Percentiles rank a stretch among this genome's conserved stretches.
phyloP scores from a whole-genome alignment of 208 protist genomes.

The Vickermania spadyakhi region DNA sequence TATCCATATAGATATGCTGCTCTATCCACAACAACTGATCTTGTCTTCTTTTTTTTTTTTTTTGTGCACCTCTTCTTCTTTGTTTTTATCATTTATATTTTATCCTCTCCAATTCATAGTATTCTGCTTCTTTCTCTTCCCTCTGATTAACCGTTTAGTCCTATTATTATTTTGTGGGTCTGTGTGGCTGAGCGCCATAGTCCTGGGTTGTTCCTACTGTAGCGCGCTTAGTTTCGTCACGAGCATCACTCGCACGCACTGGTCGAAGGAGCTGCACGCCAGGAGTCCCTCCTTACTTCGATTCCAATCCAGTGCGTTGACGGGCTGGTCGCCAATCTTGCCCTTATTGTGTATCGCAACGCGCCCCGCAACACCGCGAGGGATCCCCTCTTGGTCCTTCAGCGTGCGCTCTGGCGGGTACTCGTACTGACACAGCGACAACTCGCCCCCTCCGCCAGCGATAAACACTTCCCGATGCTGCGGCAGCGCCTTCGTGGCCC shows the following conservation, averaged over 20 bases:
- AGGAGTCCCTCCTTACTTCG: constrained; percentile 67
- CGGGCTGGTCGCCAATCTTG: constrained; percentile 80
- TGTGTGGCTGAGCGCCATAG: too few relatives aligned
- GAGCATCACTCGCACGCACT: constrained; percentile 79
- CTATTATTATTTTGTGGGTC: constrained; percentile 8
- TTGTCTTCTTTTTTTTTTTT: neutral
- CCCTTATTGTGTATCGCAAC: constrained; percentile 78
- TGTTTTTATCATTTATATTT: neutral
- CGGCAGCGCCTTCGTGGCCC: constrained; percentile 76
- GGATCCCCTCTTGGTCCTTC: constrained; percentile 54
- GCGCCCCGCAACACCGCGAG: constrained; percentile 65
- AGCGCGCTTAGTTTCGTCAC: constrained; percentile 75
- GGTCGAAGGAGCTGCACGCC: constrained; percentile 79
- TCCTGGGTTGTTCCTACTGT: constrained; percentile 19
- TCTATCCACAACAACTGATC: too few relatives aligned
- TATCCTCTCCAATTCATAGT: neutral
- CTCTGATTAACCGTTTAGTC: constrained; percentile 3
- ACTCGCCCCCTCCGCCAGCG: constrained; percentile 74
- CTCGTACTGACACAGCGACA: constrained; percentile 83
- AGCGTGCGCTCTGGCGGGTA: constrained; percentile 80
- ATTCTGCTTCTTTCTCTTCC: neutral
- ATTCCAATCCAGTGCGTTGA: constrained; percentile 85
- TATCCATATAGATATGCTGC: too few relatives aligned
- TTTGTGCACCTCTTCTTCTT: neutral
- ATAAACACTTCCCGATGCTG: constrained; percentile 91